Conservation (phyloP, 2,329 filamentous ascomycete species). For the Lachnellula cervina region DNA sequence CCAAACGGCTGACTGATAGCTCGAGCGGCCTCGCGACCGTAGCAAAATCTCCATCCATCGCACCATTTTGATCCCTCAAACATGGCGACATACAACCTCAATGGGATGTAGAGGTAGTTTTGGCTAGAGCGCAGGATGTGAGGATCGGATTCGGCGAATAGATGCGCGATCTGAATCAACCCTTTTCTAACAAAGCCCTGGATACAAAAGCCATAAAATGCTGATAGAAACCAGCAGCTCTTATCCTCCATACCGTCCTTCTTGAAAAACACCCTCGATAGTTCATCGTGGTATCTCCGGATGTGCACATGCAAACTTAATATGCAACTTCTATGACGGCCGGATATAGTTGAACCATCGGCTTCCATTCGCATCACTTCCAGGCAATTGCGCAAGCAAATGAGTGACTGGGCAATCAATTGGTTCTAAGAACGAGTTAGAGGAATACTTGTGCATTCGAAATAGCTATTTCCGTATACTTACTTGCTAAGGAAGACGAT, state of each 20-base stretch:
- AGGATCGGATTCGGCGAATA: background rate
- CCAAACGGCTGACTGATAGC: background rate
- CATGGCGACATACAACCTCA: background rate
- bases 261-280: slow-evolving; percentile 12
- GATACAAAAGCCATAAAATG: slow-evolving; percentile 14
- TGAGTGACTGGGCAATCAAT: slow-evolving; percentile 17
- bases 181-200: slow-evolving; percentile 8
- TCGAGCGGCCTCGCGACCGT: background rate
- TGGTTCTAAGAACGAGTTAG: slow-evolving; percentile 8
- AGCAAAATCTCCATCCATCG: too few species aligned
- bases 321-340: slow-evolving; percentile 2
- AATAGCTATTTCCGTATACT: too few species aligned
- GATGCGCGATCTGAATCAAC: background rate
- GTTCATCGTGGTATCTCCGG: background rate
- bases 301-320: background rate
- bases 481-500: too few species aligned
- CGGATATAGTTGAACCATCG: background rate
- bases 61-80: background rate
- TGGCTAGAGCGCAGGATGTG: background rate
- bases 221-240: slow-evolving; percentile 4
- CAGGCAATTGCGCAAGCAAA: slow-evolving; percentile 15
- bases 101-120: background rate
- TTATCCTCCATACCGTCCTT: slow-evolving; percentile 9
- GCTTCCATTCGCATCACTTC: slow-evolving; percentile 9
- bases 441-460: background rate